Conservation (phyloP, 2,329 filamentous ascomycete species). For the Epichloe bromicola region DNA sequence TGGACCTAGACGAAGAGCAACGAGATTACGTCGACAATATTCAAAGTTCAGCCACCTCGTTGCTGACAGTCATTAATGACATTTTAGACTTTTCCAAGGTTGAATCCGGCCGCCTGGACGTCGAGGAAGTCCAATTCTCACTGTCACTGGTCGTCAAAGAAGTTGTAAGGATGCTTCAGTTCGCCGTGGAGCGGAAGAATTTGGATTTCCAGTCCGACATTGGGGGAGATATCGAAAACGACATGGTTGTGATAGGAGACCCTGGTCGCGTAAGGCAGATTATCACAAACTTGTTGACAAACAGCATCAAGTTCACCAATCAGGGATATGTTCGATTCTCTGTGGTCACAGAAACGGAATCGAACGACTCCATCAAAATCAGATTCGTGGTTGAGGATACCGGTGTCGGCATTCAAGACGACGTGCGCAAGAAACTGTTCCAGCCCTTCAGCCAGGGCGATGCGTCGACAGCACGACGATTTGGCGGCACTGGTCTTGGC, state of each 20-base stretch:
- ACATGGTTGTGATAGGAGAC: constrained; percentile 74
- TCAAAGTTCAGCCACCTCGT: constrained; percentile 63
- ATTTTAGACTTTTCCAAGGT: constrained; percentile 85
- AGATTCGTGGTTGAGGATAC: constrained; percentile 65
- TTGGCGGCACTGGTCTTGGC: constrained; percentile 66
- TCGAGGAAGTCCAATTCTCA: constrained; percentile 71
- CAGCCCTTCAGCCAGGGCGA: constrained; percentile 75
- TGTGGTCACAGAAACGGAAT: constrained; percentile 50
- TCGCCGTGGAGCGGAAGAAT: constrained; percentile 69
- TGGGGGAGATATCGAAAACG: constrained; percentile 46
- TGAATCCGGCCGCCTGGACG: constrained; percentile 62
- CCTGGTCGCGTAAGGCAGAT: constrained; percentile 76
- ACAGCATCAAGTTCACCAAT: constrained; percentile 63
- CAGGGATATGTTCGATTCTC: constrained; percentile 55
- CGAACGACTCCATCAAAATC: constrained; percentile 50
- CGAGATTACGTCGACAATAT: constrained; percentile 66
- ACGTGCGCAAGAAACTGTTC: constrained; percentile 60
- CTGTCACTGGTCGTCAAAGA: constrained; percentile 62
- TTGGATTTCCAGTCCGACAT: constrained; percentile 58
- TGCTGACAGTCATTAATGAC: constrained; percentile 82
- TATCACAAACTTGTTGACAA: constrained; percentile 65
- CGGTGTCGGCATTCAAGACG: constrained; percentile 70
- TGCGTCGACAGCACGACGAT: constrained; percentile 64
- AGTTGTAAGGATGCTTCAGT: constrained; percentile 77
- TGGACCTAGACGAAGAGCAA: constrained; percentile 55